phyloP scores from a whole-genome alignment of 176 grass and related monocot species.

The Tuctoria greenei region DNA sequence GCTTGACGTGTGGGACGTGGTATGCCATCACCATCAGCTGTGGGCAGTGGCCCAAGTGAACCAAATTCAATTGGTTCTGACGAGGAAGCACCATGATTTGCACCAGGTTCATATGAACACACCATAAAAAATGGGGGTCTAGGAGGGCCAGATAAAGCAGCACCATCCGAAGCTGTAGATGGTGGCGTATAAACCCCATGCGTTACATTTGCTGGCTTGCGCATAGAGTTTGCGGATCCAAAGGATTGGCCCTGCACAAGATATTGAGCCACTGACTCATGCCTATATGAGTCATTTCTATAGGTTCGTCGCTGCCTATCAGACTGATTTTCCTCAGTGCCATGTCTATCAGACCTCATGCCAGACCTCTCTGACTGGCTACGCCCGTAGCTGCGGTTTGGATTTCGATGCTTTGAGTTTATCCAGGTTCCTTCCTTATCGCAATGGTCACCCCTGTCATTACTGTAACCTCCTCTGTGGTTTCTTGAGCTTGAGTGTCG shows the following conservation, averaged over 20 bases:
- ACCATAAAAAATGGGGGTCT: conserved; percentile 54
- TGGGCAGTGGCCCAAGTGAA: conserved; percentile 56
- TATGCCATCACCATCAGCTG: conserved; percentile 42
- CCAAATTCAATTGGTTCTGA: conserved; percentile 68
- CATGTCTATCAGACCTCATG: conserved; percentile 43
- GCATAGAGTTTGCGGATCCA: conserved; percentile 46
- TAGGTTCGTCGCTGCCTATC: conserved; percentile 64
- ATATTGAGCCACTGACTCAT: conserved; percentile 53
- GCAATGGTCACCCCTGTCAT: conserved; percentile 52
- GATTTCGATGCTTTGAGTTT: conserved; percentile 56
- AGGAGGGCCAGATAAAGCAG: conserved; percentile 26
- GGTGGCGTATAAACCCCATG: conserved; percentile 60
- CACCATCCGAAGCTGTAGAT: conserved; percentile 48
- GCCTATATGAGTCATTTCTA: conserved; percentile 67
- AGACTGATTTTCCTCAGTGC: conserved; percentile 50
- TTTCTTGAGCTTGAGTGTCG: conserved; percentile 66
- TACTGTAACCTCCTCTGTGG: conserved; percentile 66
- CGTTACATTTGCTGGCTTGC: conserved; percentile 37
- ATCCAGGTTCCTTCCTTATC: conserved; percentile 80
- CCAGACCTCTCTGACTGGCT: conserved; percentile 61
- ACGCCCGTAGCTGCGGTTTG: conserved; percentile 52
- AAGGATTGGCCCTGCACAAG: conserved; percentile 38
- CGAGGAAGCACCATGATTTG: conserved; percentile 38
- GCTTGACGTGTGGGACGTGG: conserved; percentile 26
- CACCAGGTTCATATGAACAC: conserved; percentile 50